phyloP scores from a whole-genome alignment of 1,139 yeast species.

The Blastobotrys capitulatus region DNA sequence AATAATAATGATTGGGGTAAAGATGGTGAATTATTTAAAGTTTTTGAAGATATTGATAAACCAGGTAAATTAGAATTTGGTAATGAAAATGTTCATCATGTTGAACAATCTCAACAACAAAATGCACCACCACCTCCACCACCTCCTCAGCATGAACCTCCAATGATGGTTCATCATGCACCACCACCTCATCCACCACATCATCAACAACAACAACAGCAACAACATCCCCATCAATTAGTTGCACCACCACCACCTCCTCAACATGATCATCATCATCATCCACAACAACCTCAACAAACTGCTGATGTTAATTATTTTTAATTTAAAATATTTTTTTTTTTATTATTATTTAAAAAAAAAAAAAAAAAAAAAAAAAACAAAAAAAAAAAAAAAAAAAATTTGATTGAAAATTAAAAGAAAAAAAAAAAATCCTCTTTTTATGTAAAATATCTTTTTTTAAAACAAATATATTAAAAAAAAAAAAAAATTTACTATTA shows the following conservation, averaged over 20 bases:
- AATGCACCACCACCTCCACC: not conserved
- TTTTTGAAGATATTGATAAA: not conserved
- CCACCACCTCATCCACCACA: not conserved
- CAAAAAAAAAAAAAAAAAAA: too few species aligned
- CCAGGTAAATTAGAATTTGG: not conserved
- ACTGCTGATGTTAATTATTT: too few species aligned
- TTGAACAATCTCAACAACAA: not conserved
- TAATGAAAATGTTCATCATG: not conserved
- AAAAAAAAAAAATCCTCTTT: too few species aligned
- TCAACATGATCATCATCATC: not conserved
- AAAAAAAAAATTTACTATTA: not conserved
- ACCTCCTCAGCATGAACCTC: not conserved
- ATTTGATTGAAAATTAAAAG: too few species aligned
- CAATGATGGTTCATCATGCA: too few species aligned
- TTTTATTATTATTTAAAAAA: too few species aligned
- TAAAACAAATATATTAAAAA: too few species aligned
- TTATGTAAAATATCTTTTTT: not conserved
- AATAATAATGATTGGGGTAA: not conserved
- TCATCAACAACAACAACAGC: not conserved
- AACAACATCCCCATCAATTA: too few species aligned
- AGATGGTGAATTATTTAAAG: slow-evolving; percentile 3
- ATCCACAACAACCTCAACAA: not conserved
- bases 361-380: too few species aligned
- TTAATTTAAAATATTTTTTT: too few species aligned
- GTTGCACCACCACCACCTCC: not conserved